These are phyloP conservation scores for Boletus rex-veris DNA, from an alignment of 768 basidiomycete species.

Conservation along the genomic window DNA sequence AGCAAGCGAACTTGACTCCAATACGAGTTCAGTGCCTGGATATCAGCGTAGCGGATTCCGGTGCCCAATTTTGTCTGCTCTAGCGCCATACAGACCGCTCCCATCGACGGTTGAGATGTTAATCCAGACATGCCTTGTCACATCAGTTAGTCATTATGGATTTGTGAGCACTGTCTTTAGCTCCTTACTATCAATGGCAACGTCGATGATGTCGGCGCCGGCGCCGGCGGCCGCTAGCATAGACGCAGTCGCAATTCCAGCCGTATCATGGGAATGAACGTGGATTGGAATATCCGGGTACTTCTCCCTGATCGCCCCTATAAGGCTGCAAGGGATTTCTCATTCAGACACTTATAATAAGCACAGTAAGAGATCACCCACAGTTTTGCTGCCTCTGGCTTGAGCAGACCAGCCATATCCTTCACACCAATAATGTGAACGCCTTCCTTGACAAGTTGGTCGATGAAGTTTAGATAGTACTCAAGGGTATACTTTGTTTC, in stretches of 20 bases:
- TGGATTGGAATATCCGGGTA: conserved; percentile 98
- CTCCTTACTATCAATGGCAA: conserved; percentile 92
- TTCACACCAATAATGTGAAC: conserved; percentile 98
- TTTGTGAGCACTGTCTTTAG: background rate
- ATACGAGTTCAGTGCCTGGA: conserved; percentile 95
- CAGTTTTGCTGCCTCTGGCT: conserved; percentile 91
- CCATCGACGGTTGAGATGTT: conserved; percentile 99
- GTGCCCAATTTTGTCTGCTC: conserved; percentile 94
- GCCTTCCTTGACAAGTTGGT: conserved; percentile 89
- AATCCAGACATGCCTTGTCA: conserved; percentile 90
- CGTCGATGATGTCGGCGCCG: conserved; percentile 97
- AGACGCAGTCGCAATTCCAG: conserved; percentile 95
- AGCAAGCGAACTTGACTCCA: conserved; percentile 97
- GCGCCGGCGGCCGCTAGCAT: conserved; percentile 96
- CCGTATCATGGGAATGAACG: conserved; percentile 99
- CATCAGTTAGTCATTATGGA: conserved; percentile 11
- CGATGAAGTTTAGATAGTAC: conserved; percentile 96
- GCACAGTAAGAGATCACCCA: conserved; percentile 36
- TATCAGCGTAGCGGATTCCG: conserved; percentile 94
- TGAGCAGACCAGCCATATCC: conserved; percentile 97
- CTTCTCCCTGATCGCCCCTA: conserved; percentile 91
- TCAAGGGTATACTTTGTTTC: conserved; percentile 96
- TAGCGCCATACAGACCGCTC: conserved; percentile 89
- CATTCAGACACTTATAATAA: conserved; percentile 1
- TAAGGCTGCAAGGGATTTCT: conserved; percentile 51